Percentiles rank a stretch among this genome's conserved stretches.
phyloP scores from a whole-genome alignment of 1,284 basidiomycete genomes.

The Blastosporella zonata region DNA sequence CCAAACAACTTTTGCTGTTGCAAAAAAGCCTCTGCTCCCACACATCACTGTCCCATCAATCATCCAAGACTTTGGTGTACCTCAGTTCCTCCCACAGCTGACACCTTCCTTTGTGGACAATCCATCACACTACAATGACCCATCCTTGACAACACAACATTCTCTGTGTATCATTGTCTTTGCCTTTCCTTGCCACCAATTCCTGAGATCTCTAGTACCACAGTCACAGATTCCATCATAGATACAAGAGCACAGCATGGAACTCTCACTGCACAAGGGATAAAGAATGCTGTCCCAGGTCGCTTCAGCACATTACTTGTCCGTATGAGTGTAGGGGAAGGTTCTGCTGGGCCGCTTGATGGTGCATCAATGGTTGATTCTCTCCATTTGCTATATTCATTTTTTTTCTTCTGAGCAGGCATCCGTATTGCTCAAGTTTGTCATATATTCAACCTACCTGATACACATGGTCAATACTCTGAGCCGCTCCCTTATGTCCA shows the following conservation, averaged over 20 bases:
- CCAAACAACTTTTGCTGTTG: not conserved
- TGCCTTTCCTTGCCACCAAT: slow-evolving; percentile 9
- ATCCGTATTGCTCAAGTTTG: slow-evolving; percentile 7
- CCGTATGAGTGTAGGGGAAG: not conserved
- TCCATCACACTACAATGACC: not conserved
- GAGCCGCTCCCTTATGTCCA: slow-evolving; percentile 7
- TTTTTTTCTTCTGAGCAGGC: not conserved
- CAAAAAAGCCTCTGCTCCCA: slow-evolving; percentile 1
- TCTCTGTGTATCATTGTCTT: slow-evolving; percentile 9
- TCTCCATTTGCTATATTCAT: too few relatives aligned
- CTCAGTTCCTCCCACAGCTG: not conserved
- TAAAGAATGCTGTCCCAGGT: slow-evolving; percentile 7
- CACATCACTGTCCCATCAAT: slow-evolving; percentile 3
- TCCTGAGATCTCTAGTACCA: slow-evolving; percentile 1
- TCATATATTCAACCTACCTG: slow-evolving; percentile 11
- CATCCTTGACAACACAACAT: not conserved
- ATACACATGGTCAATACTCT: slow-evolving; percentile 1
- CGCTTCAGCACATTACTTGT: slow-evolving; percentile 10
- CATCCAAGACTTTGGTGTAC: slow-evolving; percentile 1
- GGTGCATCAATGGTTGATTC: not conserved
- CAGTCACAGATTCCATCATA: slow-evolving; percentile 2
- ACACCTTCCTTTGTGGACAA: not conserved
- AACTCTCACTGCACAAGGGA: slow-evolving; percentile 1
- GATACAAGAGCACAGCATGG: slow-evolving; percentile 2
- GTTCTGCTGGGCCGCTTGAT: slow-evolving; percentile 1